Evolutionary conservation across 805 yeast genomes (phyloP), one percentile per base, ranked within the genome.

Genomic region (Ogataea haglerorum): DNA sequence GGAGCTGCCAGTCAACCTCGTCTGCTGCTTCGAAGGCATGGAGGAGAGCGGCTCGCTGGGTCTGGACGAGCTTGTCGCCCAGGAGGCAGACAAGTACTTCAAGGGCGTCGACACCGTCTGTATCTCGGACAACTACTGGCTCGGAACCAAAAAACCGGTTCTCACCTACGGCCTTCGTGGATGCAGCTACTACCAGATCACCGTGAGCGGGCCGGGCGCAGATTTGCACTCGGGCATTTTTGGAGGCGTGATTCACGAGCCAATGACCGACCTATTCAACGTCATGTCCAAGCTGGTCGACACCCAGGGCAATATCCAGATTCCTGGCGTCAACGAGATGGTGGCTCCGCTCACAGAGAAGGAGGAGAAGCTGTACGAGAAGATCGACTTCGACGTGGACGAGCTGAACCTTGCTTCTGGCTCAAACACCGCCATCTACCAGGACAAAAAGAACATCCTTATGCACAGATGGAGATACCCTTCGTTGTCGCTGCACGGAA

Each of bases 391-490:
- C 60, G 79, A 82, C 35, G 76, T 90, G 39, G 80, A 75, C 27
- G 98, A 90, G 53, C 77, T 93, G 63, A 85, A 90, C 60, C 80
- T 77, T 15, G 96, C 97, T 35, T 73, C 91, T 14, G 97, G 98
- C 37, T 82, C 96, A 7, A 63, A 87, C 49, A 89, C 96, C 33
- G 79, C 89, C 26, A 72, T 90, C 45, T 82, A 82, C 69, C 73
- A 78, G 48, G 74, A 75, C 62, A 86, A 88, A 67, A 81, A 88
- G 68, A 83, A 82, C 45, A 89, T 95, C 45, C 76, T 93, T 57
- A 91, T 89, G 85, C 97, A 90, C 67, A 82, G 99, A 76, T 93
- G 99, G 99, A 84, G 99, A 75, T 89, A 74, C 69, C 99, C 99
- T 42, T 88, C 98, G 6, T 73, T 93, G 56, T 90, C 98, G 2